Evolutionary conservation across 2,329 filamentous ascomycete genomes (phyloP).

Genomic region (Ilyonectria mors-panacis): DNA sequence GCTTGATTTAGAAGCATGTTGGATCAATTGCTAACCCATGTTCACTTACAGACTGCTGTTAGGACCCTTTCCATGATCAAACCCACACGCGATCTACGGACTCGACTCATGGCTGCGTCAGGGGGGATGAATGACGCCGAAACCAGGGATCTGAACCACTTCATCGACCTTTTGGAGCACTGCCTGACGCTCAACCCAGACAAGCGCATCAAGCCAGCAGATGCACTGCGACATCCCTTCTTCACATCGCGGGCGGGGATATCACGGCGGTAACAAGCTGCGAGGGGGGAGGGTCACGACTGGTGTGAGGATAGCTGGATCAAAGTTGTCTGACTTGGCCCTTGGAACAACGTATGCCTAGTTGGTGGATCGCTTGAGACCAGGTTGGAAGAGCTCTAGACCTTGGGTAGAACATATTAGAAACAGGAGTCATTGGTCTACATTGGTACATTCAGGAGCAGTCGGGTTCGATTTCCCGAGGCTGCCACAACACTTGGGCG

Average conservation of each 20-base stretch:
- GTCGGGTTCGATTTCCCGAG: neutral
- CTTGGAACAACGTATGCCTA: slow-evolving; percentile 7
- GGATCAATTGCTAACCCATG: slow-evolving; percentile 40
- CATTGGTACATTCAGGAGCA: neutral
- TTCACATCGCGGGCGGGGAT: slow-evolving; percentile 66
- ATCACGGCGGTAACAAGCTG: slow-evolving; percentile 42
- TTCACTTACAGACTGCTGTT: slow-evolving; percentile 70
- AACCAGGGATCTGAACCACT: slow-evolving; percentile 82
- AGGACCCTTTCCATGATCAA: slow-evolving; percentile 79
- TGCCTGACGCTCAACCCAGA: slow-evolving; percentile 93
- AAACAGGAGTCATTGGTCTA: slow-evolving; percentile 18
- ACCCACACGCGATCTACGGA: slow-evolving; percentile 85
- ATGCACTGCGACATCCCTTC: slow-evolving; percentile 92
- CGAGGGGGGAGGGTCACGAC: slow-evolving; percentile 13
- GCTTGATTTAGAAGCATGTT: slow-evolving; percentile 34
- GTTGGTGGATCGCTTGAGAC: slow-evolving; percentile 9
- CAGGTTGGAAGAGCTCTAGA: slow-evolving; percentile 17
- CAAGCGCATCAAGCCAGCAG: slow-evolving; percentile 87
- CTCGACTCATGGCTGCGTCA: slow-evolving; percentile 81
- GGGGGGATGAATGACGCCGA: slow-evolving; percentile 82
- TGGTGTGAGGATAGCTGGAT: slow-evolving; percentile 23
- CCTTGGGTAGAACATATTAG: slow-evolving; percentile 27
- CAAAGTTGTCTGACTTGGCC: neutral
- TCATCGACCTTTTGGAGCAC: slow-evolving; percentile 89
- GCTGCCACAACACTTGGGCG: no score